Evolutionary conservation across 2,329 filamentous ascomycete genomes (phyloP), one percentile per base, ranked within the genome.

Genomic region (Aureobasidium sp.): DNA sequence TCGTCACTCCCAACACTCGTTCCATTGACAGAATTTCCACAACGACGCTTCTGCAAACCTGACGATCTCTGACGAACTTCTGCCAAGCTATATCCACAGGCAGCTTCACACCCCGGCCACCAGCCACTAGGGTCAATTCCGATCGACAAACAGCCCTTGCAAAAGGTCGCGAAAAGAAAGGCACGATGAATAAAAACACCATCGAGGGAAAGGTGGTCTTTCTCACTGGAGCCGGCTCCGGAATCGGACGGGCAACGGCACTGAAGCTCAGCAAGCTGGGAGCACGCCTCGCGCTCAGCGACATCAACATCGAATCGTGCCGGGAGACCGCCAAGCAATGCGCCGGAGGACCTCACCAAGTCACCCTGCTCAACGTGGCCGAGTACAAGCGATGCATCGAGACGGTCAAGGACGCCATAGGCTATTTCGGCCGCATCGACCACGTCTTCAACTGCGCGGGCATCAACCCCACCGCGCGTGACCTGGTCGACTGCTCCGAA

Each of bases 401-500:
- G 9, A 63, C 69, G 1, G 62, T 72, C 17, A 43, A 62, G 9
- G 25, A 69, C 46, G 74, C 71, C 0, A 61, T 74, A 0, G 31
- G 61, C 5, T 64, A 51, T 10, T 71, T 72, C 23, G 74, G 73
- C 1, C 65, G 61, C 11, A 62, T 80, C 0, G 73, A 79, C 46
- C 71, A 74, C 6, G 73, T 77, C 1, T 74, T 76, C 57, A 78
- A 79, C 57, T 73, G 71, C 60, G 75, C 75, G 0, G 73, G 73
- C 15, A 69, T 73, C 2, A 72, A 71, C 57, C 70, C 70, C 1
- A 70, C 69, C 1, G 64, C 70, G 11, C 70, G 67, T 11, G 65
- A 69, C 1, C 63, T 77, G 25, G 66, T 67, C 8, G 70, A 71
- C 2, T 71, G 74, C 19, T 70, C 70, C 6, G 73, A 82, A 60